Base-by-base conservation (phyloP, 495 filamentous ascomycete species). In the Talaromyces ruber region DNA sequence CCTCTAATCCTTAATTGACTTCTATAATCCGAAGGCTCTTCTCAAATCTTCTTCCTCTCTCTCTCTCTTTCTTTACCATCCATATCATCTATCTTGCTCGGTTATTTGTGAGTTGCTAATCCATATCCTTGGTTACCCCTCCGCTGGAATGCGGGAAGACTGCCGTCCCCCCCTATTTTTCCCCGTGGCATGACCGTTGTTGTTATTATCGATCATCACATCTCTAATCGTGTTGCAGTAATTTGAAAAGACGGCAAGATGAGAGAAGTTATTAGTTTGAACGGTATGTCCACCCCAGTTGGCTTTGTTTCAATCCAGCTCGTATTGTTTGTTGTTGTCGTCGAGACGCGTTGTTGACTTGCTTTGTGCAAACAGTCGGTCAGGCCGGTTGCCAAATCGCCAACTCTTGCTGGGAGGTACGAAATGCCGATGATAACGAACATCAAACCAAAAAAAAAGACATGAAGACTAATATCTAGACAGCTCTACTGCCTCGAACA, bases 351-450 rank as follows among this genome's bases (percentile, higher is more conserved):
- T 68, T 63, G 65, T 66, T 70, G 64, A 72, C 60, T 16, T 64
- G 59, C 59, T 65, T 63, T 37, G 45, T 55, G 54, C 64, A 63
- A 64, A 82, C 72, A 98, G 94, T 98, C 81, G 94, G 94, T 80
- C 94, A 98, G 85, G 94, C 94, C 74, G 94, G 94, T 88, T 97
- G 95, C 85, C 94, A 98, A 79, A 98, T 98, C 76, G 94, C 93
- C 77, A 98, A 98, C 82, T 94, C 95, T 67, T 98, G 95, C 86
- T 98, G 94, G 94, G 94, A 98, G 93, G 94, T 98, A 83, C 68
- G 65, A 58, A 21, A 60, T 47, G 8, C 22, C 28, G 29, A 29
- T 29, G n/a, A 39, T 3, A n/a, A 37, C 32, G 39, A 52, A 62
- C 12, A 50, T 18, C 6, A 8, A 58, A 39, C 37, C 59, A 50